Evolutionary conservation across 2,329 filamentous ascomycete species (phyloP).

Genomic region (Leptographium lundbergii): DNA sequence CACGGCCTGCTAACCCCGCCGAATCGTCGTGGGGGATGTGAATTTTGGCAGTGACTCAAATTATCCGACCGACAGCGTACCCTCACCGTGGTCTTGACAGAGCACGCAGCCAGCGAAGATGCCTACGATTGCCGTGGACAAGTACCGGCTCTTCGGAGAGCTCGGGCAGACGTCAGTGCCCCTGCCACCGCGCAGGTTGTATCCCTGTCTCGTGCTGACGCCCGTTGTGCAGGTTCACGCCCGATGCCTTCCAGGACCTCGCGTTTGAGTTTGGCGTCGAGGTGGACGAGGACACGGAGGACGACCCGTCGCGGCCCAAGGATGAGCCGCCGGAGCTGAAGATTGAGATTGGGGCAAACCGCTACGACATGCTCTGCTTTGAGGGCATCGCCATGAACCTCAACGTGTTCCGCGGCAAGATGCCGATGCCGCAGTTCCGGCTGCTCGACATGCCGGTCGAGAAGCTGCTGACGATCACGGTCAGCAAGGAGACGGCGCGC

Average conservation of each 20-base stretch:
- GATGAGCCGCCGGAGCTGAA: conserved; percentile 88
- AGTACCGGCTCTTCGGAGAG: conserved; percentile 87
- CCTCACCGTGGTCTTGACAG: not conserved
- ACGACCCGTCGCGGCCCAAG: conserved; percentile 55
- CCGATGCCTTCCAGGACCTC: conserved; percentile 88
- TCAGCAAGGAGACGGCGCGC: conserved; percentile 60
- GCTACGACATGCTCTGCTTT: conserved; percentile 86
- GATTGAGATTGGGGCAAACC: conserved; percentile 93
- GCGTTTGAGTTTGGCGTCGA: conserved; percentile 99
- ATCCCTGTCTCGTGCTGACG: not conserved
- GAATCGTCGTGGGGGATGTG: not conserved
- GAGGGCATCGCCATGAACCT: conserved; percentile 93
- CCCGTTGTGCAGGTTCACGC: conserved; percentile 54
- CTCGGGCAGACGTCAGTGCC: conserved; percentile 64
- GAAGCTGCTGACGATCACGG: conserved; percentile 67
- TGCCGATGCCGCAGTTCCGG: conserved; percentile 65
- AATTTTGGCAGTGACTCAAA: conserved; percentile 2
- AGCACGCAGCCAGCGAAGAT: conserved; percentile 1
- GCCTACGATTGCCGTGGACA: conserved; percentile 96
- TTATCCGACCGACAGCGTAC: not conserved
- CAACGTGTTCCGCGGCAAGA: conserved; percentile 79
- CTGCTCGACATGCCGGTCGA: conserved; percentile 60
- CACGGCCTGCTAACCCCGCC: not conserved
- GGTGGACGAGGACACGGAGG: conserved; percentile 87
- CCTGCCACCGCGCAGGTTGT: not conserved